phyloP scores from a whole-genome alignment of 805 yeast genomes.

The Saccharomyces paradoxus region DNA sequence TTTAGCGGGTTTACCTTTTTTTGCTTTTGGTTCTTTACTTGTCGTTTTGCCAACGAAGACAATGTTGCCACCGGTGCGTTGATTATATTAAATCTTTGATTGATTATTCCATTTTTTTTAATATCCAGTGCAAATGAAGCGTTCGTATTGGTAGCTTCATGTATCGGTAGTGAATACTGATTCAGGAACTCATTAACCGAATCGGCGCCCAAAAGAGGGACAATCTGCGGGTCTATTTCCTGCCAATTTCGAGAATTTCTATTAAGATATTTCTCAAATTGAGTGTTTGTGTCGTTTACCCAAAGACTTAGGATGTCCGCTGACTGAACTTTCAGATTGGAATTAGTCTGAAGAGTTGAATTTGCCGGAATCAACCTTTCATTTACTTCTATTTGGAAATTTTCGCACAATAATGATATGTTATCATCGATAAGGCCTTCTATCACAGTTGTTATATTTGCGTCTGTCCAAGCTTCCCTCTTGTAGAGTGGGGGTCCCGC shows the following conservation, averaged over 20 bases:
- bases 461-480: not conserved
- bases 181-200: not conserved
- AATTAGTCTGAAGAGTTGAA: not conserved
- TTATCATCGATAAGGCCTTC: not conserved
- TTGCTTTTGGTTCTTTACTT: not conserved
- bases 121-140: not conserved
- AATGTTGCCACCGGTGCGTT: not conserved
- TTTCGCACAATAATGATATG: not conserved
- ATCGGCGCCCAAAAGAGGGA: not conserved
- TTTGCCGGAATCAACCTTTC: not conserved
- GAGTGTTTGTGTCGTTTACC: not conserved
- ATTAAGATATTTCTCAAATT: not conserved
- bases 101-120: not conserved
- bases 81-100: not conserved
- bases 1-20: not conserved
- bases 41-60: not conserved
- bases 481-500: not conserved
- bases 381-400: constrained; percentile 3
- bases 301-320: not conserved
- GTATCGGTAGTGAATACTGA: not conserved
- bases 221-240: not conserved
- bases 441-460: not conserved
- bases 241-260: not conserved
- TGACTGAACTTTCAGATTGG: not conserved
- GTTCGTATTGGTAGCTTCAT: not conserved